These are phyloP conservation scores for Macrophomina pseudophaseolina DNA, from an alignment of 2,329 filamentous ascomycete genomes.

Conservation along the genomic window DNA sequence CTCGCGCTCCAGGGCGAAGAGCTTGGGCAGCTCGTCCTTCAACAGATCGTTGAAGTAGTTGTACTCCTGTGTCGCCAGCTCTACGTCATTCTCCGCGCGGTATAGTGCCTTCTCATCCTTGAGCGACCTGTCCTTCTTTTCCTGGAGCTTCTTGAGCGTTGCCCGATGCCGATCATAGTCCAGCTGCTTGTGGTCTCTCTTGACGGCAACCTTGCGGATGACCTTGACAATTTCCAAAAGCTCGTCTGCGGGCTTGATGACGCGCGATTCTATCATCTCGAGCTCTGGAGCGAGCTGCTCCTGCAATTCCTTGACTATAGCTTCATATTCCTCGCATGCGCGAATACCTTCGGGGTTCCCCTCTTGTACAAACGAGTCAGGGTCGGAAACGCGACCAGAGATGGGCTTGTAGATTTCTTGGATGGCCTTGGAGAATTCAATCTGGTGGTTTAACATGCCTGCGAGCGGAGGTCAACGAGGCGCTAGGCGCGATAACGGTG, in stretches of 20 bases:
- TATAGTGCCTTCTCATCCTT: conserved; percentile 98
- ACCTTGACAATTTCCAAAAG: conserved; percentile 93
- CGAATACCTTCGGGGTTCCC: conserved; percentile 92
- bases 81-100: conserved; percentile 90
- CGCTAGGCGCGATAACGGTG: not conserved
- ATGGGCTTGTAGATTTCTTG: conserved; percentile 98
- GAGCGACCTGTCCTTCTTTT: conserved; percentile 94
- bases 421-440: conserved; percentile 96
- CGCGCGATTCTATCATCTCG: conserved; percentile 93
- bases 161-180: conserved; percentile 90
- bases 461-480: conserved; percentile 16
- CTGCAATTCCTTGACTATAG: conserved; percentile 86
- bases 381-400: conserved; percentile 92
- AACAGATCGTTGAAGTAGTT: conserved; percentile 98
- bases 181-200: conserved; percentile 96
- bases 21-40: conserved; percentile 91
- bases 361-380: conserved; percentile 78
- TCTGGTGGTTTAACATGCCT: conserved; percentile 95
- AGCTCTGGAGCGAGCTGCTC: conserved; percentile 87
- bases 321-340: conserved; percentile 96
- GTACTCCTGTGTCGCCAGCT: conserved; percentile 91
- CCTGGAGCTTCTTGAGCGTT: conserved; percentile 88
- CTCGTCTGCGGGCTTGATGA: conserved; percentile 92
- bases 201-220: conserved; percentile 84
- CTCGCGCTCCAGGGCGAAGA: conserved; percentile 87